A percentile compares a stretch with the other conserved stretches of the same genome.
These are phyloP conservation scores for Yarrowia hollandica DNA, from an alignment of 805 yeast species.

Conservation along the genomic window DNA sequence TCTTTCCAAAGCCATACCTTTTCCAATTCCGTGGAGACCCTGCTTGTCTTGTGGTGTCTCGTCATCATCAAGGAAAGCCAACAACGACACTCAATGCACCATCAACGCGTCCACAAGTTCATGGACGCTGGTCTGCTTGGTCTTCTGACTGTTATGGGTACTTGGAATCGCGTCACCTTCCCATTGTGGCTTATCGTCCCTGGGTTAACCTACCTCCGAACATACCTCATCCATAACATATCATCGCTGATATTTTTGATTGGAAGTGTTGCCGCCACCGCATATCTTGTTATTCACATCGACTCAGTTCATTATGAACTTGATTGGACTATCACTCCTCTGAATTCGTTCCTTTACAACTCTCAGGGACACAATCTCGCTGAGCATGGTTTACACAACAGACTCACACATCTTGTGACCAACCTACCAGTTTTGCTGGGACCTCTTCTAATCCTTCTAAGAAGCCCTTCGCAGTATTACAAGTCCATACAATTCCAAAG, in stretches of 20 bases:
- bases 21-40: conserved; percentile 76
- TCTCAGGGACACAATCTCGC: conserved; percentile 57
- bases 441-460: conserved; percentile 59
- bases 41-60: conserved; percentile 51
- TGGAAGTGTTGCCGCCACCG: conserved; percentile 43
- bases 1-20: conserved; percentile 83
- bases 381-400: conserved; percentile 80
- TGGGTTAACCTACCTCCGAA: conserved; percentile 45
- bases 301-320: conserved; percentile 54
- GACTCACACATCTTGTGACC: conserved; percentile 68
- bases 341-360: conserved; percentile 77
- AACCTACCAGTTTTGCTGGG: conserved; percentile 84
- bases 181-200: conserved; percentile 74
- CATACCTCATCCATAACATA: conserved; percentile 46
- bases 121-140: conserved; percentile 51
- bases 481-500: conserved; percentile 59
- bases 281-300: conserved; percentile 45
- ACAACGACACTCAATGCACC: conserved; percentile 31
- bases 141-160: conserved; percentile 58
- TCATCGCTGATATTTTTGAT: conserved; percentile 41
- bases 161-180: conserved; percentile 84
- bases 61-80: conserved; percentile 49
- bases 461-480: conserved; percentile 46
- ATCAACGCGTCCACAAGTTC: conserved; percentile 37
- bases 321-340: conserved; percentile 61